phyloP scores from a whole-genome alignment of 192 early-diverging fungal genomes.

The Podila minutissima region DNA sequence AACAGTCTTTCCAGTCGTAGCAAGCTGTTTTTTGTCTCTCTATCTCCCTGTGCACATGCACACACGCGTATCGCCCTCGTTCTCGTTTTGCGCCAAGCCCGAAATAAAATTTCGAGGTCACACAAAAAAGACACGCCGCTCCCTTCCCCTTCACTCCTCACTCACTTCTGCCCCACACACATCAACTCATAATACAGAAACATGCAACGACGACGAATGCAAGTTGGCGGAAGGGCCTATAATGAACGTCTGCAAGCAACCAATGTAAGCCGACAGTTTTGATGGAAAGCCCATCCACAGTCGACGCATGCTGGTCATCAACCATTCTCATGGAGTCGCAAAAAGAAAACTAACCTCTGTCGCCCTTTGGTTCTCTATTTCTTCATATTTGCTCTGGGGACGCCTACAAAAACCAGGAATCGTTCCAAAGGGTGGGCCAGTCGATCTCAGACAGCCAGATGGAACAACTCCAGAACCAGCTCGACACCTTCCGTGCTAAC shows the following conservation, averaged over 20 bases:
- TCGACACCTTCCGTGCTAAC: conserved; percentile 80
- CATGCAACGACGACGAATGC: conserved; percentile 43
- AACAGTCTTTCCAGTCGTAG: too few relatives aligned
- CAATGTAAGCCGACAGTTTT: conserved; percentile 15
- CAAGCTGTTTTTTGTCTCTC: too few relatives aligned
- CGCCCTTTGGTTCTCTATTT: background rate
- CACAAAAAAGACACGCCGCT: too few relatives aligned
- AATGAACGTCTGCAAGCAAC: conserved; percentile 35
- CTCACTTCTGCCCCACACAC: background rate
- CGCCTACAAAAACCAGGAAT: conserved; percentile 17
- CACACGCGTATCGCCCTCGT: too few relatives aligned
- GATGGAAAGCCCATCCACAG: background rate
- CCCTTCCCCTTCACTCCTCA: background rate
- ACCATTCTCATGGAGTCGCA: background rate
- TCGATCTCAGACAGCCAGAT: conserved; percentile 40
- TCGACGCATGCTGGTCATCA: background rate
- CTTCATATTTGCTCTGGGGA: background rate
- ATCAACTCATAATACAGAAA: background rate
- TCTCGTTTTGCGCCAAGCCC: too few relatives aligned
- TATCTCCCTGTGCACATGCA: too few relatives aligned
- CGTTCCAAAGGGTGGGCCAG: conserved; percentile 36
- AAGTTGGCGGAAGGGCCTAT: conserved; percentile 36
- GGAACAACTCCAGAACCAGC: conserved; percentile 66
- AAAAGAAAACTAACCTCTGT: too few relatives aligned
- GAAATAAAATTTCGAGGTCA: too few relatives aligned